Evolutionary conservation across 176 grass and related monocot genomes (phyloP).

Genomic region (Bonia amplexicaulis): DNA sequence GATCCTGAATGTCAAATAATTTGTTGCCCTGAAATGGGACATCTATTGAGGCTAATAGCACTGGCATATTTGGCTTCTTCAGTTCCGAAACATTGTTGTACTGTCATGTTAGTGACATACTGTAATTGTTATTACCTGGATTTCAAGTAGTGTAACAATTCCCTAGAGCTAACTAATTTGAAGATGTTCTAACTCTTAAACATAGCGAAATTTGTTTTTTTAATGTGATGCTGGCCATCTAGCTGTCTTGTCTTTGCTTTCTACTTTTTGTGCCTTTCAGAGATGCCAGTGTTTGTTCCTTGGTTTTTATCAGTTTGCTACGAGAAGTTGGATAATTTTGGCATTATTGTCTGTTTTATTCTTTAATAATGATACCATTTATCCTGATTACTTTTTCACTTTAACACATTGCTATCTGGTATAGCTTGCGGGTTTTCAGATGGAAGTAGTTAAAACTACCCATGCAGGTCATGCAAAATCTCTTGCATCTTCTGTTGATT

Average conservation of each 20-base stretch:
- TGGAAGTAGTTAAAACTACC: slow-evolving; percentile 91
- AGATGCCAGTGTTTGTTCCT: neutral
- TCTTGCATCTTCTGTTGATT: slow-evolving; percentile 77
- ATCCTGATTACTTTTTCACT: neutral
- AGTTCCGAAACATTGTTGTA: neutral
- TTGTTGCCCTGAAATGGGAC: neutral
- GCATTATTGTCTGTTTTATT: neutral
- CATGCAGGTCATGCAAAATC: slow-evolving; percentile 89
- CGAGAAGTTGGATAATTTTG: neutral
- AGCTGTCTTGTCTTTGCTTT: neutral
- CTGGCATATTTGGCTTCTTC: neutral
- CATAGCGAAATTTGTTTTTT: neutral
- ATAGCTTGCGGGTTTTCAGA: slow-evolving; percentile 93
- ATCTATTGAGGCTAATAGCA: neutral
- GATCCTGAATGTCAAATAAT: neutral
- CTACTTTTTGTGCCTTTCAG: neutral
- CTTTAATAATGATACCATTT: neutral
- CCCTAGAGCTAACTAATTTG: neutral
- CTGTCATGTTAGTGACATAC: neutral
- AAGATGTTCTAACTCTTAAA: neutral
- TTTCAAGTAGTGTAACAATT: neutral
- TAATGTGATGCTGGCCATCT: neutral
- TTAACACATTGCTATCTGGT: neutral
- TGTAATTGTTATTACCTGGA: neutral
- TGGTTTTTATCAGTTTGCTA: neutral